Evolutionary conservation across 345 rosid genomes (phyloP).

Genomic region (Euclidium syriacum): DNA sequence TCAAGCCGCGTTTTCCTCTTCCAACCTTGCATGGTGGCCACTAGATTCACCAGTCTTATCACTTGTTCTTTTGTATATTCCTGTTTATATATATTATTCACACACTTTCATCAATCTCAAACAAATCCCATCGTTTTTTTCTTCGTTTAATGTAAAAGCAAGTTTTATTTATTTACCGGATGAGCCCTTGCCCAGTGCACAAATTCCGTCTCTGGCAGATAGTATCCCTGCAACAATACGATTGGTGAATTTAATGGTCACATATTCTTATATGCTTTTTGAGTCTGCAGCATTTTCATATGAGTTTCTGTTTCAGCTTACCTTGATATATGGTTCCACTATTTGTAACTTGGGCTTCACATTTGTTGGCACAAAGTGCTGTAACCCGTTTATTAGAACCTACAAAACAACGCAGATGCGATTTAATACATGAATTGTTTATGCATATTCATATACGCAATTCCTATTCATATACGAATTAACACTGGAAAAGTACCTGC

Average conservation of each 20-base stretch:
- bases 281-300: not conserved
- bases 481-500: conserved; percentile 49
- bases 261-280: too few relatives aligned
- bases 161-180: conserved; percentile 46
- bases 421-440: not conserved
- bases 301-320: conserved; percentile 19
- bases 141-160: not conserved
- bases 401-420: conserved; percentile 18
- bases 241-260: too few relatives aligned
- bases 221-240: conserved; percentile 61
- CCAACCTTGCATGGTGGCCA: conserved; percentile 95
- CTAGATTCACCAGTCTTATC: conserved; percentile 76
- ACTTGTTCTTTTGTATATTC: conserved; percentile 79
- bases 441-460: not conserved
- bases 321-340: conserved; percentile 90
- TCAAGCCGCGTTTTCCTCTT: conserved; percentile 89
- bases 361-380: conserved; percentile 66
- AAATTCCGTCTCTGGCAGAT: conserved; percentile 93
- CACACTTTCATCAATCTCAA: not conserved
- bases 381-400: conserved; percentile 90
- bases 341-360: conserved; percentile 73
- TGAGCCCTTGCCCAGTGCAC: conserved; percentile 95
- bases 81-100: conserved; percentile 34
- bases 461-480: not conserved
- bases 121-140: not conserved